These are phyloP conservation scores for Beauveria varroae DNA, from an alignment of 2,329 filamentous ascomycete genomes.

Conservation along the genomic window DNA sequence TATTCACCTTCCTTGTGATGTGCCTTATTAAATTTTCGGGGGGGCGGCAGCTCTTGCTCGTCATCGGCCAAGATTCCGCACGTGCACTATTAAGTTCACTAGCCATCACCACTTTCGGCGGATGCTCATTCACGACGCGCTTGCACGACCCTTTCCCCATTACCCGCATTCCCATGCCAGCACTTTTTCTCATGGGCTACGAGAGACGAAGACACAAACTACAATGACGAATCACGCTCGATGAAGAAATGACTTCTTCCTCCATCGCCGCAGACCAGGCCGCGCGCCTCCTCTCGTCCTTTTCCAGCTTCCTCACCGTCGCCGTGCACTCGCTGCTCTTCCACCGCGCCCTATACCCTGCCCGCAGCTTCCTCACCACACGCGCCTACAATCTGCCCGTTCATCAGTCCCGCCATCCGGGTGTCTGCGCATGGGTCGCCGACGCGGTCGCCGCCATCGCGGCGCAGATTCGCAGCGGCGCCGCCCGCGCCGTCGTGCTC, in stretches of 20 bases:
- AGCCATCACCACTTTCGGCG: conserved; percentile 3
- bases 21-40: too few relatives aligned
- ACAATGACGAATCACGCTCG: not conserved
- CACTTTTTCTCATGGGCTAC: too few relatives aligned
- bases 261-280: conserved; percentile 33
- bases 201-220: not conserved
- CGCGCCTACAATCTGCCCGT: conserved; percentile 79
- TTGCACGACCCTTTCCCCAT: not conserved
- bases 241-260: conserved; percentile 6
- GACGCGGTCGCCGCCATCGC: conserved; percentile 70
- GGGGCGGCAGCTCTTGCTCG: not conserved
- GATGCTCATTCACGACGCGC: not conserved
- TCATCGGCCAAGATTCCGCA: not conserved
- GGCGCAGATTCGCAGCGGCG: conserved; percentile 56
- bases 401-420: conserved; percentile 77
- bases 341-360: conserved; percentile 73
- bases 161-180: not conserved
- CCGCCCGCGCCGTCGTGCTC: conserved; percentile 39
- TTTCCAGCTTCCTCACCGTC: conserved; percentile 74
- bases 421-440: conserved; percentile 77
- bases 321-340: conserved; percentile 81
- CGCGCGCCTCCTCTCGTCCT: conserved; percentile 56
- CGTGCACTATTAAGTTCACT: not conserved
- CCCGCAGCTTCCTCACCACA: conserved; percentile 66
- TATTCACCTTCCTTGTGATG: too few relatives aligned